phyloP scores from a whole-genome alignment of 2,329 filamentous ascomycete genomes.

The Cordyceps militaris region DNA sequence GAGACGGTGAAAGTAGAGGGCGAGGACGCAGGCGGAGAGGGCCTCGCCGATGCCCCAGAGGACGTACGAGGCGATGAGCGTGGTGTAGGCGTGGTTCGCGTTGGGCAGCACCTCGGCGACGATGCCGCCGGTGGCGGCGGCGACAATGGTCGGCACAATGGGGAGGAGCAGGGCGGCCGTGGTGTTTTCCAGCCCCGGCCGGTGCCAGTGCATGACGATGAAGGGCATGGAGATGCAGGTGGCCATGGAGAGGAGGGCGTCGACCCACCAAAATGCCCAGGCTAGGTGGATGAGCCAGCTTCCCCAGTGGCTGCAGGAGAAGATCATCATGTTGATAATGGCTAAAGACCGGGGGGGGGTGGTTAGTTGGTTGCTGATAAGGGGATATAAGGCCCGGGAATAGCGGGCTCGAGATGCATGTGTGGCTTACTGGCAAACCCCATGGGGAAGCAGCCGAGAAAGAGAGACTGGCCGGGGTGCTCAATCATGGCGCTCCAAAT shows the following conservation, averaged over 20 bases:
- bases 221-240: slow-evolving; percentile 51
- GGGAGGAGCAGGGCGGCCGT: slow-evolving; percentile 60
- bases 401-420: neutral
- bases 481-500: slow-evolving; percentile 60
- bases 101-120: slow-evolving; percentile 54
- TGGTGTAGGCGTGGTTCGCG: slow-evolving; percentile 48
- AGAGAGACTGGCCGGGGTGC: slow-evolving; percentile 61
- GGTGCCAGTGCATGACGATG: slow-evolving; percentile 43
- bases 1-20: slow-evolving; percentile 63
- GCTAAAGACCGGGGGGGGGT: slow-evolving; percentile 22
- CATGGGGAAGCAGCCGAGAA: slow-evolving; percentile 63
- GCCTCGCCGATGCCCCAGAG: slow-evolving; percentile 58
- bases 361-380: neutral
- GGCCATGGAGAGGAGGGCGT: slow-evolving; percentile 44
- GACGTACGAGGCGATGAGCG: slow-evolving; percentile 57
- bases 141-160: slow-evolving; percentile 60
- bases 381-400: neutral
- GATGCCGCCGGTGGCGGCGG: slow-evolving; percentile 56
- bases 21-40: slow-evolving; percentile 55
- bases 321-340: slow-evolving; percentile 58
- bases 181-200: slow-evolving; percentile 46
- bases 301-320: slow-evolving; percentile 57
- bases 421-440: slow-evolving; percentile 46
- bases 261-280: slow-evolving; percentile 53
- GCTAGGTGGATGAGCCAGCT: slow-evolving; percentile 46